phyloP scores from a whole-genome alignment of 177 flowering plant species.

The Telopea speciosissima region DNA sequence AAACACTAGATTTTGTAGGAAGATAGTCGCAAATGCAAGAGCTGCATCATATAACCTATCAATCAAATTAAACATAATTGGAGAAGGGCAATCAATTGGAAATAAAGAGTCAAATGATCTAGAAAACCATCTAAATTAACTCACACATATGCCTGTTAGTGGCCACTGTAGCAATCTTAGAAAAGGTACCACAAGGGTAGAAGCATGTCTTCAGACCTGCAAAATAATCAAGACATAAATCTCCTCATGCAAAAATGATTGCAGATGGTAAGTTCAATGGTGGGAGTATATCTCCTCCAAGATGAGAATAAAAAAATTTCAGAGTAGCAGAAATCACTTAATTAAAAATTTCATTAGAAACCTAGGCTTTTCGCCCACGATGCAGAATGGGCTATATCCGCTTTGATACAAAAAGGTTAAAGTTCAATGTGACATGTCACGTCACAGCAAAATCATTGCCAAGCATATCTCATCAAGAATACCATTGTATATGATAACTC shows the following conservation, averaged over 20 bases:
- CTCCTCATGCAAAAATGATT: no score
- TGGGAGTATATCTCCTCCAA: background rate
- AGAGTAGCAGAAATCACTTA: background rate
- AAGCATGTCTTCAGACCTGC: constrained; percentile 78
- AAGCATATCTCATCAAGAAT: background rate
- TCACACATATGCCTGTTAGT: constrained; percentile 66
- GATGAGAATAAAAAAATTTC: background rate
- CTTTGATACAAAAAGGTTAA: background rate
- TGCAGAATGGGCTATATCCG: background rate
- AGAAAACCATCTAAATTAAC: constrained; percentile 15
- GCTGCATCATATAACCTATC: background rate
- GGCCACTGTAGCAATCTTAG: constrained; percentile 79
- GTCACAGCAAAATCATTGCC: background rate
- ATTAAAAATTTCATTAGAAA: background rate
- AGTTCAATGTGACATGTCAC: background rate
- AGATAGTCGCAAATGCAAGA: background rate
- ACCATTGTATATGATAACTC: background rate
- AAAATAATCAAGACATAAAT: constrained; percentile 6
- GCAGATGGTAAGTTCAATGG: background rate
- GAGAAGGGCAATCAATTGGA: background rate
- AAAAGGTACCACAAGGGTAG: constrained; percentile 90
- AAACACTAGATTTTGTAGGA: background rate
- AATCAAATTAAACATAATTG: background rate
- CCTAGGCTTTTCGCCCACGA: background rate
- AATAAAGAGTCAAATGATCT: background rate